phyloP scores from a whole-genome alignment of 352 stramenopile genomes.

The Elongisporangium undulatum region DNA sequence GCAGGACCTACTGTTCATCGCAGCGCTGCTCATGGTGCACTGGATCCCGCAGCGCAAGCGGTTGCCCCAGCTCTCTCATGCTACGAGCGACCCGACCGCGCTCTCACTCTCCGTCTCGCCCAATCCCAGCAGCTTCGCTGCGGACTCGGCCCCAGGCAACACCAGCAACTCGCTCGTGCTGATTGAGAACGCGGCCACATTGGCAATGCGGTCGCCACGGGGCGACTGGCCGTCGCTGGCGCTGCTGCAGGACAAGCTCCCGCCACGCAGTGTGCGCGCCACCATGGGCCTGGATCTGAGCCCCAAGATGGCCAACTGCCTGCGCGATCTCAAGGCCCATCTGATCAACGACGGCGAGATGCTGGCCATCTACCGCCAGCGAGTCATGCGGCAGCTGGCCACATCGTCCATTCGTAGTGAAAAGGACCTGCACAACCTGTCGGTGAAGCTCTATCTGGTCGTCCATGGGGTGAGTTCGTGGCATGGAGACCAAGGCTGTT shows the following conservation, averaged over 20 bases:
- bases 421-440: conserved; percentile 20
- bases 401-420: conserved; percentile 12
- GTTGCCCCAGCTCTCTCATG: conserved; percentile 24
- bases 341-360: conserved; percentile 72
- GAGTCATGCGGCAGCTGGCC: conserved; percentile 33
- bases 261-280: conserved; percentile 41
- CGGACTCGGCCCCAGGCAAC: background rate
- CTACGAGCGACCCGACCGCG: background rate
- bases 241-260: conserved; percentile 52
- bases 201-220: conserved; percentile 21
- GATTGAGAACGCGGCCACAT: conserved; percentile 48
- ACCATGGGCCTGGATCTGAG: conserved; percentile 65
- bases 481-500: no score
- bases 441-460: conserved; percentile 57
- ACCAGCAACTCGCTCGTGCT: conserved; percentile 7
- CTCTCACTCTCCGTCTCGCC: background rate
- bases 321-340: conserved; percentile 73
- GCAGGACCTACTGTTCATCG: conserved; percentile 66
- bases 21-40: conserved; percentile 67
- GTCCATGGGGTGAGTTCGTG: conserved; percentile 36
- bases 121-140: background rate
- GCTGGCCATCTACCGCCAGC: conserved; percentile 37
- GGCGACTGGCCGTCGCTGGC: conserved; percentile 44
- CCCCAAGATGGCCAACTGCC: conserved; percentile 50
- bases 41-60: conserved; percentile 61